phyloP scores from a whole-genome alignment of 805 yeast species.

The Candida pseudofarinosa region DNA sequence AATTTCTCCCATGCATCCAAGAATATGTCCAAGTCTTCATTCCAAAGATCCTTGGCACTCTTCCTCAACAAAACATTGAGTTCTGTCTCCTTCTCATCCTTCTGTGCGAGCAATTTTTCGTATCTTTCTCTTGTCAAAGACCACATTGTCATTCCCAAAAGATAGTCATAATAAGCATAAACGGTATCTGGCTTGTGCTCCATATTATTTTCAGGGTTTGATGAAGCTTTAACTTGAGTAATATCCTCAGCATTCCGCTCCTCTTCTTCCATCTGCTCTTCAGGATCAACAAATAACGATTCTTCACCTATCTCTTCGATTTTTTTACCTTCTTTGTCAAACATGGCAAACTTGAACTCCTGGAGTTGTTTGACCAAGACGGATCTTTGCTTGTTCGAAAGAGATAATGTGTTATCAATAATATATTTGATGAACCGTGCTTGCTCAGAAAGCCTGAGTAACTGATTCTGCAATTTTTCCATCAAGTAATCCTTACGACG shows the following conservation, averaged over 20 bases:
- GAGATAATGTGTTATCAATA: conserved; percentile 64
- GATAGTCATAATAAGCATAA: conserved; percentile 73
- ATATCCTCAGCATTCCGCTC: conserved; percentile 40
- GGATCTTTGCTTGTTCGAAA: conserved; percentile 71
- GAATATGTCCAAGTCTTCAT: conserved; percentile 73
- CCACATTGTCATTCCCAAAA: conserved; percentile 91
- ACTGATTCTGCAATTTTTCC: conserved; percentile 63
- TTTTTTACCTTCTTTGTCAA: conserved; percentile 66
- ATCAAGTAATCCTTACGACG: conserved; percentile 81
- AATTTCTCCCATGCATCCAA: conserved; percentile 62
- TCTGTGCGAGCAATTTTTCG: conserved; percentile 69
- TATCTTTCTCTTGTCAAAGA: conserved; percentile 88
- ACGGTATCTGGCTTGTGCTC: conserved; percentile 50
- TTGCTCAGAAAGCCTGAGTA: conserved; percentile 72
- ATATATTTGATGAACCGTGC: conserved; percentile 91
- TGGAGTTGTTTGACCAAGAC: conserved; percentile 61
- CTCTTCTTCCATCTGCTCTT: conserved; percentile 38
- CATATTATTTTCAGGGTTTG: conserved; percentile 24
- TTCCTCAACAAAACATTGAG: conserved; percentile 59
- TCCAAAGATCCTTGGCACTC: conserved; percentile 88
- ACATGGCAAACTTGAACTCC: conserved; percentile 66
- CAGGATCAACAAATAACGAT: conserved; percentile 20
- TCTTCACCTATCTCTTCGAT: conserved; percentile 39
- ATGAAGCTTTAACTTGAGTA: conserved; percentile 24
- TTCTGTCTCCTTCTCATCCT: conserved; percentile 68